Percentiles rank a stretch among this genome's conserved stretches.
phyloP scores from a whole-genome alignment of 257 asterid species.

The Solanum phureja region DNA sequence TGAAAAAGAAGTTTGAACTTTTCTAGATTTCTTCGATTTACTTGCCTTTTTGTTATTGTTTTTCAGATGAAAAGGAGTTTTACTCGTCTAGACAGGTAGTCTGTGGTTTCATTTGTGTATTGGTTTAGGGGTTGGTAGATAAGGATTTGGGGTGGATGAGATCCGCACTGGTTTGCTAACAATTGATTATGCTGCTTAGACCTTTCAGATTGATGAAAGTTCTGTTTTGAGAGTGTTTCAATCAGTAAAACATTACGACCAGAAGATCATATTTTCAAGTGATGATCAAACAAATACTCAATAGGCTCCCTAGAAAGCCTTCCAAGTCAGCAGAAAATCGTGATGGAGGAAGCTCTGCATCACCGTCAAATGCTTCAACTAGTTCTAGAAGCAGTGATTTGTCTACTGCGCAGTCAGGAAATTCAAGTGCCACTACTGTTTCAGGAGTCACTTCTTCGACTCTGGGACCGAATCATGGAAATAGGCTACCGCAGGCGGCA shows the following conservation, averaged over 20 bases:
- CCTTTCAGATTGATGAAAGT: constrained; percentile 3
- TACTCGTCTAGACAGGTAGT: constrained; percentile 3
- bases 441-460: constrained; percentile 21
- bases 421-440: constrained; percentile 19
- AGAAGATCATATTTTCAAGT: constrained; percentile 15
- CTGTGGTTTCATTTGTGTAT: constrained; percentile 7
- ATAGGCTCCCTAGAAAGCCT: constrained; percentile 67
- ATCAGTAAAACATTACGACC: constrained; percentile 1
- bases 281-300: constrained; percentile 64
- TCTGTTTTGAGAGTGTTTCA: not conserved
- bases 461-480: constrained; percentile 17
- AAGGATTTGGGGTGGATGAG: constrained; percentile 10
- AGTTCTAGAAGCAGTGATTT: constrained; percentile 28
- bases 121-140: constrained; percentile 12
- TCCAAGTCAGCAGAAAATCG: constrained; percentile 48
- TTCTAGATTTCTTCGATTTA: not conserved
- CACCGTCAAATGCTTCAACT: constrained; percentile 29
- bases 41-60: not conserved
- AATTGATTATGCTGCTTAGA: constrained; percentile 1
- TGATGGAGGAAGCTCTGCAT: constrained; percentile 47
- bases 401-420: constrained; percentile 14
- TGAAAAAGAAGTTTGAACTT: not conserved
- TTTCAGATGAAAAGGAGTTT: constrained; percentile 26
- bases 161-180: constrained; percentile 1
- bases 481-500: constrained; percentile 15